These are phyloP conservation scores for Ceratobasidium sp. DNA, from an alignment of 1,284 basidiomycete species.

Conservation along the genomic window DNA sequence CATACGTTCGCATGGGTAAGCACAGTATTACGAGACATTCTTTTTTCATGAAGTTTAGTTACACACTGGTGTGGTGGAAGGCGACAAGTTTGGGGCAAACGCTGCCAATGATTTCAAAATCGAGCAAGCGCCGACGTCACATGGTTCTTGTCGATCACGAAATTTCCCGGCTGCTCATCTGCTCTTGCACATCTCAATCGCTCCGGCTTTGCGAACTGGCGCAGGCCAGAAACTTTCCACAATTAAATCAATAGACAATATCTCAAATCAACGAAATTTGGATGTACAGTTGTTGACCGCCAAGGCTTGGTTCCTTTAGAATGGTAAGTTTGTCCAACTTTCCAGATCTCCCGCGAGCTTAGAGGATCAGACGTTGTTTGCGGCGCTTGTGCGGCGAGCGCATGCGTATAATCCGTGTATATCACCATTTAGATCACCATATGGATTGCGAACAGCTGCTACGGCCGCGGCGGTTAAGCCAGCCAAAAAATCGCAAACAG, in stretches of 20 bases:
- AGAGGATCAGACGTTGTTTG: constrained; percentile 15
- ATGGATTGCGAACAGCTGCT: constrained; percentile 34
- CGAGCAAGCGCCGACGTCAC: background rate
- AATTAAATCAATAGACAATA: background rate
- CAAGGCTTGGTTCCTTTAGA: background rate
- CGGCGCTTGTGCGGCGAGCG: constrained; percentile 42
- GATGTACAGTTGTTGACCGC: constrained; percentile 27
- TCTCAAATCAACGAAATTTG: background rate
- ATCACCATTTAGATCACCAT: background rate
- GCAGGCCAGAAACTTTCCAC: background rate
- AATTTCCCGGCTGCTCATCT: background rate
- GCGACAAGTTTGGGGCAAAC: too few species aligned
- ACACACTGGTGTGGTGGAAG: too few species aligned
- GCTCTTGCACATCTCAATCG: background rate
- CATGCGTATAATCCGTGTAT: background rate
- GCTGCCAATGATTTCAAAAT: too few species aligned
- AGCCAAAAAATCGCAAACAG: constrained; percentile 22
- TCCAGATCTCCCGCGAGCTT: background rate
- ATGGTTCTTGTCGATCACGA: constrained; percentile 5
- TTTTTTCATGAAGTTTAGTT: too few species aligned
- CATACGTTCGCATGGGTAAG: background rate
- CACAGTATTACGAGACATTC: too few species aligned
- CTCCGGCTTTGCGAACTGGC: background rate
- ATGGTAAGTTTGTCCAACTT: background rate
- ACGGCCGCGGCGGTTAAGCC: constrained; percentile 35